phyloP scores from a whole-genome alignment of 768 basidiomycete species.

The Boletus subcaerulescens region DNA sequence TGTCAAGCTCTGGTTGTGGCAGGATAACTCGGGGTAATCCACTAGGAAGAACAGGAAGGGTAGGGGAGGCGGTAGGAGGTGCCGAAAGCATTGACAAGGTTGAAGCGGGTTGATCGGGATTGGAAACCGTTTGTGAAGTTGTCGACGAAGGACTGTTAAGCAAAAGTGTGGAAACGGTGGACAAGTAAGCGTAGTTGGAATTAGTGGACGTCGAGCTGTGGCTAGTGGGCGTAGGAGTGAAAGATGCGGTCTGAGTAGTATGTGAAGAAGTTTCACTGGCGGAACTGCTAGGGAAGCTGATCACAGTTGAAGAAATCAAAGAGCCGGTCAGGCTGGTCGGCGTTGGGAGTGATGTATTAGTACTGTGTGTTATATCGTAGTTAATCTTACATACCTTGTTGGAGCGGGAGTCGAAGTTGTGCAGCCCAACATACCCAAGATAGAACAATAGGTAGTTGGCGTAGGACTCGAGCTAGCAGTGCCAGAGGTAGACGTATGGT shows the following conservation, averaged over 20 bases:
- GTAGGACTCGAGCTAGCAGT: not conserved
- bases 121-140: conserved; percentile 23
- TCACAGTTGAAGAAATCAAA: conserved; percentile 22
- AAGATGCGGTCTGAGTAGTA: conserved; percentile 1
- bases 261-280: conserved; percentile 1
- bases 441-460: too few relatives aligned
- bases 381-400: too few relatives aligned
- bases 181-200: conserved; percentile 34
- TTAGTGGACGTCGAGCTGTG: conserved; percentile 10
- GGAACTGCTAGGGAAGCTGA: conserved; percentile 29
- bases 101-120: conserved; percentile 40
- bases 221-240: not conserved
- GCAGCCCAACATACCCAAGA: too few relatives aligned
- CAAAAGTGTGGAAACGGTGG: conserved; percentile 35
- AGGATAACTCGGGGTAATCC: conserved; percentile 60
- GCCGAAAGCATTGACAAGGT: conserved; percentile 23
- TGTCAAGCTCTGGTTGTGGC: conserved; percentile 34
- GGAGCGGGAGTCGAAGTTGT: too few relatives aligned
- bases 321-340: conserved; percentile 2
- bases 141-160: conserved; percentile 21
- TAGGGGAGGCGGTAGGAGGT: conserved; percentile 25
- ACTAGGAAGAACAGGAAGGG: conserved; percentile 46
- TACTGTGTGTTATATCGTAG: too few relatives aligned
- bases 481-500: not conserved
- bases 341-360: too few relatives aligned